Evolutionary conservation across 2,329 filamentous ascomycete genomes (phyloP).

Genomic region (Fusarium compactum): DNA sequence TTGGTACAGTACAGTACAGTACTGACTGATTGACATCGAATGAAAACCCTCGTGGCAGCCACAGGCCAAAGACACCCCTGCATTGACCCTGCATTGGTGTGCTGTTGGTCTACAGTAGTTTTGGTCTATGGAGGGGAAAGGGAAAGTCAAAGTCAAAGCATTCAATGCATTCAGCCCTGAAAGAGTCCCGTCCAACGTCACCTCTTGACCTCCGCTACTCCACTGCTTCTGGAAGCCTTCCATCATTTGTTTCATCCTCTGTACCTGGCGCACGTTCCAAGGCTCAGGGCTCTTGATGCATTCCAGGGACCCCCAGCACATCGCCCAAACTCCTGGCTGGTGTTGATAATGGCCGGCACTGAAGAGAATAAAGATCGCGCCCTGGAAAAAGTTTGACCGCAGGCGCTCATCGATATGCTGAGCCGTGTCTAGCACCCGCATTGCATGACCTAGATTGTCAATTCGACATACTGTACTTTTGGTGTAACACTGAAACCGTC

Average conservation of each 20-base stretch:
- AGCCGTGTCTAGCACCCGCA: no score
- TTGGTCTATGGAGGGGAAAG: slow-evolving; percentile 4
- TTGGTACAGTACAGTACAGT: slow-evolving; percentile 11
- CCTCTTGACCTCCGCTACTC: slow-evolving; percentile 15
- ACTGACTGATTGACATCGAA: slow-evolving; percentile 26
- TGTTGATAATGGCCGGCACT: slow-evolving; percentile 21
- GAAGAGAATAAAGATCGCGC: background rate
- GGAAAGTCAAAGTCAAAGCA: slow-evolving; percentile 16
- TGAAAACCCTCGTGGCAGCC: slow-evolving; percentile 46
- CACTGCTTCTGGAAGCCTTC: slow-evolving; percentile 50
- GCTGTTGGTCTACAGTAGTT: slow-evolving; percentile 8
- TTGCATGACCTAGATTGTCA: no score
- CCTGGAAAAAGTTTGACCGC: no score
- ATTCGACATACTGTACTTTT: background rate
- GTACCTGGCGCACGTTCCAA: slow-evolving; percentile 39
- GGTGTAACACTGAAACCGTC: background rate
- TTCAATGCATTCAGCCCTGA: slow-evolving; percentile 43
- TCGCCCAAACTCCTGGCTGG: slow-evolving; percentile 39
- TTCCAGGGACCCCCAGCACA: slow-evolving; percentile 36
- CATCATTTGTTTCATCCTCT: slow-evolving; percentile 46
- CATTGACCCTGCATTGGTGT: slow-evolving; percentile 21
- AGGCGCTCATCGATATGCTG: no score
- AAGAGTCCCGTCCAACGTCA: slow-evolving; percentile 32
- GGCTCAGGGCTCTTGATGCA: slow-evolving; percentile 16
- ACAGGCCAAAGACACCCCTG: slow-evolving; percentile 46